Base-by-base conservation (phyloP, 345 rosid species). In the Euphorbia peplus region DNA sequence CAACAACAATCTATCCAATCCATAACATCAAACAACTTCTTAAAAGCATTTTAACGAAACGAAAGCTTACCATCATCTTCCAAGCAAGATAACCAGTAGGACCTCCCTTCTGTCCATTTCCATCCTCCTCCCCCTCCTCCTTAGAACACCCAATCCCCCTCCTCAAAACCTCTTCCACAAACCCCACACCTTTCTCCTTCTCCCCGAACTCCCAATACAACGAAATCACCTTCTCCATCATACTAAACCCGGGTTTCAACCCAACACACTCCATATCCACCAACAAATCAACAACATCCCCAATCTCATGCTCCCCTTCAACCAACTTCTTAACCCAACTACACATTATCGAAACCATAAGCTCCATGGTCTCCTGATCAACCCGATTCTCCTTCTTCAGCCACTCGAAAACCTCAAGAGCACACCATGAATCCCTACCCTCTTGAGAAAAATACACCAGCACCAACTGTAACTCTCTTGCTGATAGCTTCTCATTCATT, bases 371-470 rank as follows among this genome's bases (percentile, higher is more conserved):
- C 79, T 93, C 96, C 64, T 83, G 79, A 70, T 93, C 98, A 4
- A 93, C 98, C 54, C 84, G 80, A 35, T 90, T 81, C 71, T 87
- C 97, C 78, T 87, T 90, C 44, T 78, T 86, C 52, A 93, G 71
- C 97, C 98, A 93, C 72, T 93, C 98, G 63, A 93, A 93, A 16
- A 93, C 97, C 78, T 93, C 98, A 5, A 93, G 92, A 0, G 97
- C 90, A 63, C 98, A 93, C 98, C 98, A 90, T 0, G 97, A 93
- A 41, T 93, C 98, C 64, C 97, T 86, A 63, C 98, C 98, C 75
- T 93, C 97, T 63, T 89, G 98, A 41, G 98, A 82, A 72, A 93
- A 93, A 78, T 93, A 93, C 10, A 93, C 98, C 13, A 93, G 72
- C 67, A 93, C 96, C 26, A 93, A 70, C 4, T 89, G 98, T 46